Evolutionary conservation across 2,329 filamentous ascomycete species (phyloP).

Genomic region (Botrytis tulipae): DNA sequence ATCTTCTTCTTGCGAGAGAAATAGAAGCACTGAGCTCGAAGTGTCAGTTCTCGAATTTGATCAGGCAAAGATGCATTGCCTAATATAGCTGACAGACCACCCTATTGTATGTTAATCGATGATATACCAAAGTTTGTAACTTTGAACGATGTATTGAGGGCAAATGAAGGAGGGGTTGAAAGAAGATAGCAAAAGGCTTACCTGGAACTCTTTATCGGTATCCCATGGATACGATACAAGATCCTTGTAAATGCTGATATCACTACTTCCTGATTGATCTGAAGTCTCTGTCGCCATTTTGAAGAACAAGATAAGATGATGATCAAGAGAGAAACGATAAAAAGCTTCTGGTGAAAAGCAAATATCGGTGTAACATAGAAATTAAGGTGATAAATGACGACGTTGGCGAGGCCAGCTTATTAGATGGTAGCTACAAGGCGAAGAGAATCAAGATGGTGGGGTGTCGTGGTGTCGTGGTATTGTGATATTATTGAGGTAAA

Average conservation of each 20-base stretch:
- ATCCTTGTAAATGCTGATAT: conserved; percentile 51
- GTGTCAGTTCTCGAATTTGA: conserved; percentile 55
- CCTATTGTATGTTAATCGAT: conserved; percentile 39
- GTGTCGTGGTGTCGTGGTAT: too few relatives aligned
- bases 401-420: not conserved
- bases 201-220: conserved; percentile 66
- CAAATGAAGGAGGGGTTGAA: not conserved
- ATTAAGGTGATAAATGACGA: not conserved
- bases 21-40: conserved; percentile 70
- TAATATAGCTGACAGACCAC: conserved; percentile 63
- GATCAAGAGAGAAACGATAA: not conserved
- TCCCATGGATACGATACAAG: conserved; percentile 68
- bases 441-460: not conserved
- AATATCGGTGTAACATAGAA: too few relatives aligned
- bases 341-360: not conserved
- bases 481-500: not conserved
- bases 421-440: not conserved
- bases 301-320: not conserved
- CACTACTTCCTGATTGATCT: not conserved
- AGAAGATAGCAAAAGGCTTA: conserved; percentile 34
- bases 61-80: conserved; percentile 55
- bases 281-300: conserved; percentile 1
- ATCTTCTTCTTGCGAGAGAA: conserved; percentile 50
- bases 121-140: not conserved
- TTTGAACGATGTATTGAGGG: not conserved